A percentile compares a stretch with the other conserved stretches of the same genome.
Conservation (phyloP, 2,329 filamentous ascomycete genomes). For the Talaromyces sp. region DNA sequence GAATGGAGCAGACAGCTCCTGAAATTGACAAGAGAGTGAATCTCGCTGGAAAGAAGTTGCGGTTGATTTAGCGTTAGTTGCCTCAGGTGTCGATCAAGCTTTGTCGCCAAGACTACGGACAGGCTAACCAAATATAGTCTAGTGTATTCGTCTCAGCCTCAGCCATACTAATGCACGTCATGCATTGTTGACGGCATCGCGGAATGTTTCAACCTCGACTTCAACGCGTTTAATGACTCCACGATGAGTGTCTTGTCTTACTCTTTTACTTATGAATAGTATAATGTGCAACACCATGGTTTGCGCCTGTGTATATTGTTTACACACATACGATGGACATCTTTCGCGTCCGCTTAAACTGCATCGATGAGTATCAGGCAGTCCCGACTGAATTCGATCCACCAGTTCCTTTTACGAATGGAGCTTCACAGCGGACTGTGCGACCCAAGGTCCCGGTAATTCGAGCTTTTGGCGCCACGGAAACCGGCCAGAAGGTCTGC, state of each 20-base stretch:
- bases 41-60: background rate
- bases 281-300: slow-evolving; percentile 12
- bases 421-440: slow-evolving; percentile 58
- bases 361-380: slow-evolving; percentile 91
- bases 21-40: background rate
- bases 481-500: slow-evolving; percentile 93
- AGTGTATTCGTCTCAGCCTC: background rate
- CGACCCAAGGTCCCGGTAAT: slow-evolving; percentile 79
- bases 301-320: slow-evolving; percentile 23
- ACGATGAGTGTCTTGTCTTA: background rate
- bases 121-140: background rate
- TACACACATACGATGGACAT: slow-evolving; percentile 57
- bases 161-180: slow-evolving; percentile 21
- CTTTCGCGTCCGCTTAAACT: slow-evolving; percentile 91
- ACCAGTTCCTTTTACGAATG: slow-evolving; percentile 65
- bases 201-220: background rate
- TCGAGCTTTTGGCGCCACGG: slow-evolving; percentile 86
- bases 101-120: background rate
- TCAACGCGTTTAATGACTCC: background rate
- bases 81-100: slow-evolving; percentile 3
- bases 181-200: slow-evolving; percentile 16
- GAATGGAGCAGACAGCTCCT: background rate
- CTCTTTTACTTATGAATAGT: background rate
- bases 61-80: background rate
- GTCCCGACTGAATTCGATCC: slow-evolving; percentile 78